These are phyloP conservation scores for Paramecium octaurelia DNA, from an alignment of 73 alveolate species.

Conservation along the genomic window DNA sequence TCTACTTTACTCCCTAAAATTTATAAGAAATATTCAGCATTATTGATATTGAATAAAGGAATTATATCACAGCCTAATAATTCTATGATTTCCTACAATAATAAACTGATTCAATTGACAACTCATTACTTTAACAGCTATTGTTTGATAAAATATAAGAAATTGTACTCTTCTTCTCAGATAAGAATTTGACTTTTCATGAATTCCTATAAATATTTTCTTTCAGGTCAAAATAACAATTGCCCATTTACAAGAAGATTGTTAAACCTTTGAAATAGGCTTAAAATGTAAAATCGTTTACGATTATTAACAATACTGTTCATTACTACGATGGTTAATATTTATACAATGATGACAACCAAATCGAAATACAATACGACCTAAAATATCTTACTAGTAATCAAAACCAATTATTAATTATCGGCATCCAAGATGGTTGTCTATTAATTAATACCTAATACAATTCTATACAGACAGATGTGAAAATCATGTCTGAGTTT, in stretches of 20 bases:
- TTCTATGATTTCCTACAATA: not conserved
- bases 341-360: not conserved
- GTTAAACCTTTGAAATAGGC: conserved; percentile 32
- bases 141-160: not conserved
- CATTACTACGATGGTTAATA: not conserved
- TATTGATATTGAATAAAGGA: not conserved
- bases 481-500: not conserved
- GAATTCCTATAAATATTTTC: conserved; percentile 28
- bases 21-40: not conserved
- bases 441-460: not conserved
- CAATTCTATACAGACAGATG: not conserved
- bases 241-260: not conserved
- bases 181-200: not conserved
- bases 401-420: not conserved
- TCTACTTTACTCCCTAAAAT: not conserved
- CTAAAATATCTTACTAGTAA: not conserved
- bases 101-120: not conserved
- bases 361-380: not conserved
- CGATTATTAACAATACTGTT: not conserved
- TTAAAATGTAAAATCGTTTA: not conserved
- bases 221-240: not conserved
- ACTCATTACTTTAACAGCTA: not conserved
- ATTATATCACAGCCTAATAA: not conserved
- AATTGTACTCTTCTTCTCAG: not conserved
- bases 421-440: conserved; percentile 2